These are phyloP conservation scores for Lipomyces orientalis DNA, from an alignment of 805 yeast genomes.

Conservation along the genomic window DNA sequence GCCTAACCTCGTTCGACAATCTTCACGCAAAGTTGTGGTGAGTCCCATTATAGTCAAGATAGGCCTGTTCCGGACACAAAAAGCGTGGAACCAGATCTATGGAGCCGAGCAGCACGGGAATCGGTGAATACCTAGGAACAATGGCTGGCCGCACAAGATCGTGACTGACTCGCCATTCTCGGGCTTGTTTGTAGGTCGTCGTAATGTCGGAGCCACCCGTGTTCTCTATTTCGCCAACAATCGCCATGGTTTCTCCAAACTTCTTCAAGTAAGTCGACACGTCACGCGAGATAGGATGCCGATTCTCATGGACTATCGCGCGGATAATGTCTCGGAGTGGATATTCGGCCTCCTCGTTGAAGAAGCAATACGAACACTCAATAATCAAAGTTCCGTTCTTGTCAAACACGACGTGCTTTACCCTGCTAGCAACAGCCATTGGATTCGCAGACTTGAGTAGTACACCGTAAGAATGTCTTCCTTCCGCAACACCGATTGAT, in stretches of 20 bases:
- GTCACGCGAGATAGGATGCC: slow-evolving; percentile 28
- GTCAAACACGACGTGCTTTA: slow-evolving; percentile 34
- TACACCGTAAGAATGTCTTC: slow-evolving; percentile 21
- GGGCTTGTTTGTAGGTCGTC: slow-evolving; percentile 9
- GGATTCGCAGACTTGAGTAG: slow-evolving; percentile 31
- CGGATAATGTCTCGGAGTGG: slow-evolving; percentile 15
- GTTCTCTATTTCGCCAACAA: slow-evolving; percentile 16
- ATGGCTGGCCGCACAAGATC: slow-evolving; percentile 19
- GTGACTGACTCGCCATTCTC: background rate
- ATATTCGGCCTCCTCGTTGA: slow-evolving; percentile 4
- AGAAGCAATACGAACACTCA: slow-evolving; percentile 16
- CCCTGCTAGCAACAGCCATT: slow-evolving; percentile 13
- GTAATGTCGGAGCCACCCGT: slow-evolving; percentile 23
- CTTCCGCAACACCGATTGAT: slow-evolving; percentile 36
- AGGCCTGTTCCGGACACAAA: slow-evolving; percentile 16
- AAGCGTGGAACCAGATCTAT: slow-evolving; percentile 10
- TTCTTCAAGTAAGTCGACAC: slow-evolving; percentile 17
- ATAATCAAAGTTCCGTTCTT: slow-evolving; percentile 37
- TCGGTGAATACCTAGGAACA: slow-evolving; percentile 13
- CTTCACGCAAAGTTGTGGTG: slow-evolving; percentile 14
- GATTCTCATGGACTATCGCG: slow-evolving; percentile 14
- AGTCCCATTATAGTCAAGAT: slow-evolving; percentile 22
- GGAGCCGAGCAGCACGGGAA: slow-evolving; percentile 5
- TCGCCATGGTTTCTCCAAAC: background rate
- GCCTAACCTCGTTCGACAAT: background rate